phyloP scores from a whole-genome alignment of 805 yeast species.

The Danielozyma ontarioensis region DNA sequence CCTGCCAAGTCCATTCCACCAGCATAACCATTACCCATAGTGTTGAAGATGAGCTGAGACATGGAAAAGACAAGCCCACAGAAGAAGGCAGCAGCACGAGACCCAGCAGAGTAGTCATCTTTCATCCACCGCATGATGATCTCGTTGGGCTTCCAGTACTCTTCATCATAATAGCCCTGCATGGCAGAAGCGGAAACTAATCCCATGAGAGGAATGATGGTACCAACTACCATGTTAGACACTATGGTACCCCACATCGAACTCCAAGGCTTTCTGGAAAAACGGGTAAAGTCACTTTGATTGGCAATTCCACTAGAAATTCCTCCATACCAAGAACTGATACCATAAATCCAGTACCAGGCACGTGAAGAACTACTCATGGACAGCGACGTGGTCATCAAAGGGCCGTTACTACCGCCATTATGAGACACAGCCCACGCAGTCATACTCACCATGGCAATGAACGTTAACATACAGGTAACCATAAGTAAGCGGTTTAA shows the following conservation, averaged over 20 bases:
- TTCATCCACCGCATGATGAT: constrained; percentile 36
- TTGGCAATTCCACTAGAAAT: constrained; percentile 35
- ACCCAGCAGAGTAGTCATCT: constrained; percentile 28
- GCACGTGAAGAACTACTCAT: constrained; percentile 1
- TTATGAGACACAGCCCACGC: constrained; percentile 21
- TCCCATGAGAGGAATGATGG: constrained; percentile 44
- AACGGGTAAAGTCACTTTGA: constrained; percentile 37
- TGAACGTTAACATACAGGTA: constrained; percentile 20
- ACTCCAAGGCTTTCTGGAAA: constrained; percentile 20
- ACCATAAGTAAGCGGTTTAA: constrained; percentile 23
- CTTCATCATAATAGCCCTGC: constrained; percentile 27
- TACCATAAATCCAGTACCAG: constrained; percentile 2
- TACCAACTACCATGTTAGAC: constrained; percentile 33
- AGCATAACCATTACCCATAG: constrained; percentile 15
- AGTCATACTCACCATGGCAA: constrained; percentile 34
- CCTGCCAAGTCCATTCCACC: constrained; percentile 2
- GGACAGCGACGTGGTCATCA: constrained; percentile 2
- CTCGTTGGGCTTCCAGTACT: constrained; percentile 44
- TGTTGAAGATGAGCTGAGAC: constrained; percentile 32
- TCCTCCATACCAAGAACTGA: constrained; percentile 13
- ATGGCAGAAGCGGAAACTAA: constrained; percentile 41
- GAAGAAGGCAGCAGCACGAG: constrained; percentile 48
- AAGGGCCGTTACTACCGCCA: constrained; percentile 26
- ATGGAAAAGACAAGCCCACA: constrained; percentile 23
- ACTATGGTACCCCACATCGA: constrained; percentile 28